Conservation (phyloP, 2,329 filamentous ascomycete genomes). For the Microsporum canis region DNA sequence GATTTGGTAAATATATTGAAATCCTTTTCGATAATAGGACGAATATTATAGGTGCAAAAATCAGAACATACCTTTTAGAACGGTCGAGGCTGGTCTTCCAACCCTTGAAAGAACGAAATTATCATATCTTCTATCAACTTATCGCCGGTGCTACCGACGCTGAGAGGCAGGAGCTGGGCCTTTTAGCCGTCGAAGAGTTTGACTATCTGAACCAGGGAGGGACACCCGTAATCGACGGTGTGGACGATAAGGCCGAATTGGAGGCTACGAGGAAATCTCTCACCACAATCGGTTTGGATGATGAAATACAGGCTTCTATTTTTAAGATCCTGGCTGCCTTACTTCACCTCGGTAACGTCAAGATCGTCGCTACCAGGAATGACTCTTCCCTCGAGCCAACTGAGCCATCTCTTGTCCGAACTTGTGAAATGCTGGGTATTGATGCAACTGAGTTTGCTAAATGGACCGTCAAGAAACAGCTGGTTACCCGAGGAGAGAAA, state of each 20-base stretch:
- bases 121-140: constrained; percentile 98
- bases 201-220: constrained; percentile 95
- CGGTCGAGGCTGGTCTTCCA: constrained; percentile 94
- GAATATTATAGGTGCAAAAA: constrained; percentile 95
- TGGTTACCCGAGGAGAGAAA: constrained; percentile 91
- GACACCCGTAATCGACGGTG: constrained; percentile 78
- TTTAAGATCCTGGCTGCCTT: constrained; percentile 85
- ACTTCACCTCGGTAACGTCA: constrained; percentile 89
- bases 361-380: constrained; percentile 79
- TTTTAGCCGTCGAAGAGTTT: constrained; percentile 78
- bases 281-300: constrained; percentile 71
- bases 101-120: constrained; percentile 93
- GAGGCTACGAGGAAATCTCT: constrained; percentile 76
- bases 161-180: constrained; percentile 65
- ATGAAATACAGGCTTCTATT: constrained; percentile 65
- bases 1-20: constrained; percentile 99
- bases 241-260: constrained; percentile 93
- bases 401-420: constrained; percentile 71
- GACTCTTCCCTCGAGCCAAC: constrained; percentile 72
- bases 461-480: constrained; percentile 98
- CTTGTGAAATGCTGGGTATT: constrained; percentile 77
- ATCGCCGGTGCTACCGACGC: constrained; percentile 80
- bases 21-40: constrained; percentile 96
- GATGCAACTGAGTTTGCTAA: constrained; percentile 78
- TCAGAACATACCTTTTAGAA: constrained; percentile 89